Percentiles rank a stretch among this genome's conserved stretches.
Evolutionary conservation across 2,329 filamentous ascomycete genomes (phyloP).

Genomic region (Aspergillus carbonarius): DNA sequence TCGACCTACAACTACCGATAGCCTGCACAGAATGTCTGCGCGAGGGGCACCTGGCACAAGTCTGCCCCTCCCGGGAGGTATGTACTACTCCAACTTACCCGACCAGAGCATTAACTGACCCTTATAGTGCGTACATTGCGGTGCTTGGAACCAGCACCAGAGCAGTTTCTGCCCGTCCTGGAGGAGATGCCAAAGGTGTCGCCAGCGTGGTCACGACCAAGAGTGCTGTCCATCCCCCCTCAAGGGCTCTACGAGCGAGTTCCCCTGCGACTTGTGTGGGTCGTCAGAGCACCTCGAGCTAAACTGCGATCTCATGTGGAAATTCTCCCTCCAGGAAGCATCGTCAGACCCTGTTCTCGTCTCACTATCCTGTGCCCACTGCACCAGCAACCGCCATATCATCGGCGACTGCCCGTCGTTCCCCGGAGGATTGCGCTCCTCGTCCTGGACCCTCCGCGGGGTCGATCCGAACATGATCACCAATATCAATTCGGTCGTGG

Average conservation of each 20-base stretch:
- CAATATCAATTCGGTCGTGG: slow-evolving; percentile 37
- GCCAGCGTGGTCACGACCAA: slow-evolving; percentile 59
- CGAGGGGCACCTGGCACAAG: slow-evolving; percentile 43
- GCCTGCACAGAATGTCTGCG: slow-evolving; percentile 44
- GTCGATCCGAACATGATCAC: slow-evolving; percentile 38
- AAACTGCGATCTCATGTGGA: slow-evolving; percentile 62
- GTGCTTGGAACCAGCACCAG: slow-evolving; percentile 41
- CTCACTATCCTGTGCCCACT: slow-evolving; percentile 46
- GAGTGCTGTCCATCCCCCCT: slow-evolving; percentile 58
- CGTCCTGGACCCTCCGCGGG: slow-evolving; percentile 41
- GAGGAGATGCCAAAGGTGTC: slow-evolving; percentile 56
- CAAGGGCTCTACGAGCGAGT: slow-evolving; percentile 52
- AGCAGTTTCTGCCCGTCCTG: slow-evolving; percentile 42
- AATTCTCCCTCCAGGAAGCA: slow-evolving; percentile 31
- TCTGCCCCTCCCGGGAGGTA: slow-evolving; percentile 47
- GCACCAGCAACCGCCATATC: slow-evolving; percentile 44
- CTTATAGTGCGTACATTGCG: slow-evolving; percentile 44
- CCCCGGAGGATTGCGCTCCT: slow-evolving; percentile 26
- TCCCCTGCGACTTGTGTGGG: slow-evolving; percentile 62
- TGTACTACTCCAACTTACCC: slow-evolving; percentile 7
- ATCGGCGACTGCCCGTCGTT: slow-evolving; percentile 46
- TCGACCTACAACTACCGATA: slow-evolving; percentile 43
- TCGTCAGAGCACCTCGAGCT: slow-evolving; percentile 58
- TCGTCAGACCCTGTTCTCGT: slow-evolving; percentile 34
- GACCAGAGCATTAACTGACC: neutral